Conservation (phyloP, 2,329 filamentous ascomycete genomes). For the Neonectria punicea region DNA sequence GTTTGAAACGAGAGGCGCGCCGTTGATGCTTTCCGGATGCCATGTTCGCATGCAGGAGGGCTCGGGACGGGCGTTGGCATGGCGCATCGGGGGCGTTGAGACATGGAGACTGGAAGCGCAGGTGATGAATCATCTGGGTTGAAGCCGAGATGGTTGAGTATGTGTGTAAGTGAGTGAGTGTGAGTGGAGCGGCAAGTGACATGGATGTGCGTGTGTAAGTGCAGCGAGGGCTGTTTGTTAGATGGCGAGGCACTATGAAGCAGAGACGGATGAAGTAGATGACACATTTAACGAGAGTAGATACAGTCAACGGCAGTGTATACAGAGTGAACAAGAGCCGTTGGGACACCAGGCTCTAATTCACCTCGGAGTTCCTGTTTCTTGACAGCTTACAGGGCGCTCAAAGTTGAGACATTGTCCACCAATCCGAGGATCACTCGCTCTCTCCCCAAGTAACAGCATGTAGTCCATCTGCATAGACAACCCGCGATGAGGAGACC, state of each 20-base stretch:
- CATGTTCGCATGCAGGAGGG: constrained; percentile 8
- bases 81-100: background rate
- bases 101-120: background rate
- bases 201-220: background rate
- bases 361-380: constrained; percentile 12
- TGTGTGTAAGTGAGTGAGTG: background rate
- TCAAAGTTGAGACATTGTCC: constrained; percentile 30
- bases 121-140: background rate
- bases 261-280: background rate
- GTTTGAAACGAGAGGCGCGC: constrained; percentile 17
- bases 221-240: background rate
- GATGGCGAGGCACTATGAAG: background rate
- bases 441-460: background rate
- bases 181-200: constrained; percentile 1
- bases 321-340: background rate
- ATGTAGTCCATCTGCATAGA: background rate
- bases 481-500: background rate
- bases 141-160: background rate
- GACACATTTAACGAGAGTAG: background rate
- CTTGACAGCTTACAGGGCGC: constrained; percentile 6
- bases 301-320: background rate
- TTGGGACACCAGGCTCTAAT: background rate
- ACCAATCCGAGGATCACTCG: background rate
- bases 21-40: background rate
- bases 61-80: background rate